Conservation (phyloP, 2,329 filamentous ascomycete genomes). For the Cladosporium halotolerans region DNA sequence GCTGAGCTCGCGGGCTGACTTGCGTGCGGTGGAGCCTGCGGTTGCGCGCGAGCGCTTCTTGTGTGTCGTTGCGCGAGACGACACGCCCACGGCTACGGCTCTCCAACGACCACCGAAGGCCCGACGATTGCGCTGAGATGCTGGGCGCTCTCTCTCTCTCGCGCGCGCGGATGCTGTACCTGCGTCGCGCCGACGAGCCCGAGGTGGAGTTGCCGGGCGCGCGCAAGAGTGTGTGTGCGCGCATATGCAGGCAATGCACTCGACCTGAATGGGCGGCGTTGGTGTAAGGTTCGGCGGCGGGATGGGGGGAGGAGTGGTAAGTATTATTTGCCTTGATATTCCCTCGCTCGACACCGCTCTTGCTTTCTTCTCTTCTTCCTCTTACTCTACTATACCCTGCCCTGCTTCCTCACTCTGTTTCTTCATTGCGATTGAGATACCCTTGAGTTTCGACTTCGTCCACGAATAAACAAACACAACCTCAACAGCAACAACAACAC, state of each 20-base stretch:
- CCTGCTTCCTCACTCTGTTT: not conserved
- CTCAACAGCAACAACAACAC: conserved; percentile 2
- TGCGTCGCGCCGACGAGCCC: conserved; percentile 5
- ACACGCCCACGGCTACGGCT: not conserved
- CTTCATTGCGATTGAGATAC: not conserved
- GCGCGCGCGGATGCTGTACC: not conserved
- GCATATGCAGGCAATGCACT: not conserved
- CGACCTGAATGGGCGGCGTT: conserved; percentile 4
- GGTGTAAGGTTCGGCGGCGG: not conserved
- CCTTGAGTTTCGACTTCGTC: not conserved
- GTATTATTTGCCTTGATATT: conserved; percentile 7
- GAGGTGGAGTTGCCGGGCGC: not conserved
- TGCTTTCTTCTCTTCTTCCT: conserved; percentile 8
- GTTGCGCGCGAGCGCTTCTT: no score
- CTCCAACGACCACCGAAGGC: not conserved
- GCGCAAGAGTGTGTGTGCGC: not conserved
- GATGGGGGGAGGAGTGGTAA: not conserved
- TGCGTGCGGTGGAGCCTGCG: no score
- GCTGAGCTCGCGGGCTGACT: no score
- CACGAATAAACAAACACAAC: not conserved
- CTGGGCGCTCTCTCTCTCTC: no score
- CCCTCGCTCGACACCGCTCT: conserved; percentile 13
- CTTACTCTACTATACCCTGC: not conserved
- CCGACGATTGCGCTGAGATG: no score
- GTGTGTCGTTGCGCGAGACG: no score